Evolutionary conservation across 2,329 filamentous ascomycete genomes (phyloP).

Genomic region (Fusarium begoniae): DNA sequence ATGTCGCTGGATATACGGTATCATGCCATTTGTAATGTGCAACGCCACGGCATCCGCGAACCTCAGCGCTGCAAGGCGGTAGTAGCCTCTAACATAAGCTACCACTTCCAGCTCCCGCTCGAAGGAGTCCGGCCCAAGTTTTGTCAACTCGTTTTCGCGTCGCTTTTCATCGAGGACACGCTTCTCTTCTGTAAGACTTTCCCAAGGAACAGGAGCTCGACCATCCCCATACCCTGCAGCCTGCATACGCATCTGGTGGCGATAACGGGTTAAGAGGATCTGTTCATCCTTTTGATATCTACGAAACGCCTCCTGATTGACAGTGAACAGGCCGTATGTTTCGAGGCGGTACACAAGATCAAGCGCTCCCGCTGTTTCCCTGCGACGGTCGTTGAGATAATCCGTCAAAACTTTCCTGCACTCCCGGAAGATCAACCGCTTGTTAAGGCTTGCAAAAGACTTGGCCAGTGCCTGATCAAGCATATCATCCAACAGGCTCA

Average conservation of each 20-base stretch:
- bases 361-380: slow-evolving; percentile 51
- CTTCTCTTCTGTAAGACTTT: slow-evolving; percentile 60
- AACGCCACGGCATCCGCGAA: slow-evolving; percentile 68
- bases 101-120: slow-evolving; percentile 68
- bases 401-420: slow-evolving; percentile 53
- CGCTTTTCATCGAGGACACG: slow-evolving; percentile 54
- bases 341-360: slow-evolving; percentile 62
- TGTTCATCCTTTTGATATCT: slow-evolving; percentile 58
- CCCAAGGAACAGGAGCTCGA: slow-evolving; percentile 50
- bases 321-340: slow-evolving; percentile 64
- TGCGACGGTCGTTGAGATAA: slow-evolving; percentile 55
- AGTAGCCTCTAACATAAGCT: slow-evolving; percentile 73
- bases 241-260: slow-evolving; percentile 60
- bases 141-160: slow-evolving; percentile 53
- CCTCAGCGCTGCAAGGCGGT: slow-evolving; percentile 70
- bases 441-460: slow-evolving; percentile 58
- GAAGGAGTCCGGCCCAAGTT: slow-evolving; percentile 67
- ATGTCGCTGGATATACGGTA: slow-evolving; percentile 54
- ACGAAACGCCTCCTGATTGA: slow-evolving; percentile 60
- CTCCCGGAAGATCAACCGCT: slow-evolving; percentile 60
- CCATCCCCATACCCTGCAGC: slow-evolving; percentile 46
- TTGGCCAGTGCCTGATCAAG: slow-evolving; percentile 58
- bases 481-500: slow-evolving; percentile 57
- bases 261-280: slow-evolving; percentile 55
- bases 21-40: slow-evolving; percentile 58